Evolutionary conservation across 768 basidiomycete genomes (phyloP).

Genomic region (Lactarius hengduanensis): DNA sequence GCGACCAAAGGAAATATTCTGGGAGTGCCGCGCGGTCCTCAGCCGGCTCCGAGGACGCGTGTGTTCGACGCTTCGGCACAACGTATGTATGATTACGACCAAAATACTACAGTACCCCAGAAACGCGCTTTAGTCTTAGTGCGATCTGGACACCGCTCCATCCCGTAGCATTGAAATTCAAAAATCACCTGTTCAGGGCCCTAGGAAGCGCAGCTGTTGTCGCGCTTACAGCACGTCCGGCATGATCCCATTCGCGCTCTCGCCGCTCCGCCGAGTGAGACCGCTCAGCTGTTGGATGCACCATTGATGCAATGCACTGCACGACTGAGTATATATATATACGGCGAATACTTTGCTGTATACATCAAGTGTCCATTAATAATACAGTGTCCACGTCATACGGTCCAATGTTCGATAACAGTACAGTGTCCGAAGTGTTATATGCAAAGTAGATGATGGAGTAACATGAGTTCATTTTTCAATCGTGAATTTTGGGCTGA

Average conservation of each 20-base stretch:
- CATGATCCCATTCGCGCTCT: too few relatives aligned
- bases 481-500: conserved; percentile 60
- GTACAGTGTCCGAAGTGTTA: conserved; percentile 8
- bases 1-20: background rate
- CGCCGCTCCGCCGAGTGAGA: background rate
- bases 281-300: background rate
- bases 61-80: background rate
- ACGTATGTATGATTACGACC: background rate
- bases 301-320: background rate
- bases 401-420: conserved; percentile 5
- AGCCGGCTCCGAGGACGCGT: background rate
- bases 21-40: background rate
- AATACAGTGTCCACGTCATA: conserved; percentile 9
- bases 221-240: too few relatives aligned
- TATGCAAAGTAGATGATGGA: background rate
- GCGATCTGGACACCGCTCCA: background rate
- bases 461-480: background rate
- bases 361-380: conserved; percentile 6
- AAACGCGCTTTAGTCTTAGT: background rate
- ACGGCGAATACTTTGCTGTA: background rate
- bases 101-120: background rate
- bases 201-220: too few relatives aligned
- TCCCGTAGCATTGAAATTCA: background rate
- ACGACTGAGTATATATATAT: background rate
- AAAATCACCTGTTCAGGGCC: background rate